These are phyloP conservation scores for Quillaja saponaria DNA, from an alignment of 306 rosid species.

Conservation along the genomic window DNA sequence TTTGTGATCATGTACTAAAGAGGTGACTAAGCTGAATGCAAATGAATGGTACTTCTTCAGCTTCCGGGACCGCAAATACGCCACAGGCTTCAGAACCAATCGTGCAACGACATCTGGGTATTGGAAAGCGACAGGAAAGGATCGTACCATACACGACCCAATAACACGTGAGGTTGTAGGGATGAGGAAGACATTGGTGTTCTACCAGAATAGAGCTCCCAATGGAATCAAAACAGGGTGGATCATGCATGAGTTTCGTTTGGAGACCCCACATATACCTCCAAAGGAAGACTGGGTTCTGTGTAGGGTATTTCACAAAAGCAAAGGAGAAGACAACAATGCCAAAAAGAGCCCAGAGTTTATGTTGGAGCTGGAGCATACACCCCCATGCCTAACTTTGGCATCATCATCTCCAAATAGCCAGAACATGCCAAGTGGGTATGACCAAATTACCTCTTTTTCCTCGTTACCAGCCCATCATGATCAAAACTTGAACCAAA, in stretches of 20 bases:
- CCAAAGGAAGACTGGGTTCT: slow-evolving; percentile 99
- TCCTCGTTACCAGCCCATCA: slow-evolving; percentile 45
- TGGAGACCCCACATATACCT: slow-evolving; percentile 97
- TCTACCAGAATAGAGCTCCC: slow-evolving; percentile 86
- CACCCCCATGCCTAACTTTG: slow-evolving; percentile 36
- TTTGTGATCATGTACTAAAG: slow-evolving; percentile 37
- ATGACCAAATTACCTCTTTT: slow-evolving; percentile 48
- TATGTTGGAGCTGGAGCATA: slow-evolving; percentile 39
- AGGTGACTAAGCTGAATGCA: slow-evolving; percentile 93
- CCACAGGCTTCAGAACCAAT: slow-evolving; percentile 85
- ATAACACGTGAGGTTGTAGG: slow-evolving; percentile 69
- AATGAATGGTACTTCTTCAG: slow-evolving; percentile 98
- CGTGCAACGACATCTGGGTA: slow-evolving; percentile 83
- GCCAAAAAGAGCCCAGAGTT: slow-evolving; percentile 47
- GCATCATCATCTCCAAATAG: slow-evolving; percentile 45
- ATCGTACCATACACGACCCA: slow-evolving; percentile 82
- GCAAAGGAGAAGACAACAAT: slow-evolving; percentile 60
- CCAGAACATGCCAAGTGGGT: slow-evolving; percentile 48
- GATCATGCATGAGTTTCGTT: slow-evolving; percentile 98
- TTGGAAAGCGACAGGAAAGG: slow-evolving; percentile 98
- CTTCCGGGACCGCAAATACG: slow-evolving; percentile 93
- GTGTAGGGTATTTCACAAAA: slow-evolving; percentile 85
- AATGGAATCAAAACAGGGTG: slow-evolving; percentile 93
- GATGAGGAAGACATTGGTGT: slow-evolving; percentile 94
- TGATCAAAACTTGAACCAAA: slow-evolving; percentile 29